Base-by-base conservation (phyloP, 2,329 filamentous ascomycete species). In the Talaromyces islandicus region DNA sequence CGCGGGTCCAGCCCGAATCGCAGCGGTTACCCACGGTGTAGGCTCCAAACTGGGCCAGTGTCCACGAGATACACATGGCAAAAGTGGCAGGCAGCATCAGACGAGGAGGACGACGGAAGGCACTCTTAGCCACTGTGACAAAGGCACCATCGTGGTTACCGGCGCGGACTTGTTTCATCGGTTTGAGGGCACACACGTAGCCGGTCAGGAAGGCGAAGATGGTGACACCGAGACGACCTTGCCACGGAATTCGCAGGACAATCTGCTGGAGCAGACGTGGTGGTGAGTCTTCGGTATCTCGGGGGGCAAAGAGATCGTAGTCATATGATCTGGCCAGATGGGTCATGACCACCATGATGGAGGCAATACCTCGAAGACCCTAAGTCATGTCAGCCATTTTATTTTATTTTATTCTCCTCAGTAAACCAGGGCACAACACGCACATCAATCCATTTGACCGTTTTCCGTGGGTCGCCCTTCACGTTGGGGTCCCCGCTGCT, bases 391-490 rank as follows among this genome's bases (percentile, higher is more conserved):
- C 35, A 38, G 35, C 7, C 6, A n/a, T n/a, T n/a, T n/a, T n/a
- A n/a, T n/a, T n/a, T n/a, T n/a, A n/a, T n/a, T n/a, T n/a, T n/a
- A n/a, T n/a, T n/a, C n/a, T n/a, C n/a, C n/a, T n/a, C n/a, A n/a
- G n/a, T n/a, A n/a, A n/a, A n/a, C n/a, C n/a, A n/a, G n/a, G 29
- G 10, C 12, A 46, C 21, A 53, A 52, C 35, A 78, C 81, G 71
- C 75, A 85, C 82, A 77, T 85, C 82, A 46, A 85, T 82, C 82
- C 82, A 85, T 75, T 85, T 84, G 24, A 85, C 82, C 63, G 70
- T 72, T 61, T 73, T 73, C 53, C 65, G 66, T 2, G 71, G 69
- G 56, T 73, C 71, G 7, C 71, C 71, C 62, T 69, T 72, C 30
- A 66, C 65, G 25, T 62, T 64, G 9, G 68, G 52, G 46, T 68